Evolutionary conservation across 2,329 filamentous ascomycete genomes (phyloP), one percentile per base, ranked within the genome.

Genomic region (Zymoseptoria crescenta): DNA sequence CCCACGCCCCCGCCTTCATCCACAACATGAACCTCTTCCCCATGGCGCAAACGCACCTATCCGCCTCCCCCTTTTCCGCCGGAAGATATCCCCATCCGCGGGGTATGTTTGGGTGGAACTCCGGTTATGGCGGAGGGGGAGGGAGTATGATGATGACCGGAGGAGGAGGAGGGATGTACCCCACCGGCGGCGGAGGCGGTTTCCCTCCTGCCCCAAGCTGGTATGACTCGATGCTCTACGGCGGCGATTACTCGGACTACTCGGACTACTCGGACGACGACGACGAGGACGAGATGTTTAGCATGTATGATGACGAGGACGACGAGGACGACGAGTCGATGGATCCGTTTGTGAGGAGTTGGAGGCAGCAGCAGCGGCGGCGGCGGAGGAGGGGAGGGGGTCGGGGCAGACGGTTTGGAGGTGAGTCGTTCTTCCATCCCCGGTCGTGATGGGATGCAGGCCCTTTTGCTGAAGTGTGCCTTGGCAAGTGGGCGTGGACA

Each of bases 1-100:
- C 63, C 13, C 56, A 45, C 19, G 63, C 58, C 5, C 56, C 62
- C 19, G 20, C 50, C 9, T 62, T 61, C n/a, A 56, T 60, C 16
- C 64, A 66, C 49, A 56, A 62, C 41, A 64, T 66, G 58, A 66
- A 66, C 53, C 59, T 61, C 52, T 55, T 65, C 29, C 20, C 28
- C 20, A 61, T 63, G 59, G 61, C 53, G 13, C 35, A 28, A 10
- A 57, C 59, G 19, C 57, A 59, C 3, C 53, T 63, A 41, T 28
- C 45, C 19, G 45, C 49, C 24, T 53, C 55, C 8, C 57, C 56
- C 4, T 66, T 59, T 30, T 60, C 57, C 10, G 64, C 64, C 10
- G 61, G 63, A 8, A 54, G 58, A 20, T 65, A 66, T 49, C 63
- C 63, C 8, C 59, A 52, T 29, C 62, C 62, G 2, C 59, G 58